Conservation (phyloP, 176 grass and related monocot species). For the Avena insularis region DNA sequence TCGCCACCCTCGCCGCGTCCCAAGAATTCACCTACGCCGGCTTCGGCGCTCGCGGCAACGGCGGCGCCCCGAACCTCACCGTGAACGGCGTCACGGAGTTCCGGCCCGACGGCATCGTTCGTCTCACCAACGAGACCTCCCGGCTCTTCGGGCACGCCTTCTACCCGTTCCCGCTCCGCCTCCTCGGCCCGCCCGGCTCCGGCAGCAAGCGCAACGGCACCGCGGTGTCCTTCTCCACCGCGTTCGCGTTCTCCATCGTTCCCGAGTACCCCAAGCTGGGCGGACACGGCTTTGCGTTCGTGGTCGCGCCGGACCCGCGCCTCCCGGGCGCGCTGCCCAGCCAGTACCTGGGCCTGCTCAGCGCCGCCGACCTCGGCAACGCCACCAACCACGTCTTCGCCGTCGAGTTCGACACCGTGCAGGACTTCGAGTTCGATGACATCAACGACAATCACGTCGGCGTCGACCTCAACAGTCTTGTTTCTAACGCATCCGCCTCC, state of each 20-base stretch:
- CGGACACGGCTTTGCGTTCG: slow-evolving; percentile 80
- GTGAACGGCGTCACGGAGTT: slow-evolving; percentile 64
- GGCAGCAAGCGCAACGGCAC: slow-evolving; percentile 29
- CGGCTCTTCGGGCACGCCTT: slow-evolving; percentile 71
- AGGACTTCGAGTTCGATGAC: slow-evolving; percentile 94
- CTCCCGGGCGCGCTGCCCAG: slow-evolving; percentile 75
- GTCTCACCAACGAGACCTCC: slow-evolving; percentile 76
- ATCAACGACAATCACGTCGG: slow-evolving; percentile 94
- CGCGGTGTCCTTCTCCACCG: slow-evolving; percentile 76
- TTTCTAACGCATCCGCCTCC: slow-evolving; percentile 57
- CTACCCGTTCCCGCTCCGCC: slow-evolving; percentile 56
- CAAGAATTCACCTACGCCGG: slow-evolving; percentile 70
- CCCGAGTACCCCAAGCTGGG: slow-evolving; percentile 82
- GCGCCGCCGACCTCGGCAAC: slow-evolving; percentile 67
- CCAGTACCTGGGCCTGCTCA: slow-evolving; percentile 80
- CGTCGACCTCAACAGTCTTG: slow-evolving; percentile 69
- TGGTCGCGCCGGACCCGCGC: slow-evolving; percentile 51
- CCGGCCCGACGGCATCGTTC: slow-evolving; percentile 53
- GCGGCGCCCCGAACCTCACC: slow-evolving; percentile 38
- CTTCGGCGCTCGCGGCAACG: slow-evolving; percentile 33
- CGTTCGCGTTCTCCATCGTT: slow-evolving; percentile 73
- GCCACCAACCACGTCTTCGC: slow-evolving; percentile 84
- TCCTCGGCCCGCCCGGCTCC: slow-evolving; percentile 46
- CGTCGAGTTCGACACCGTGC: slow-evolving; percentile 92
- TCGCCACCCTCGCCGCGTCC: slow-evolving; percentile 28